Conservation (phyloP, 2,329 filamentous ascomycete genomes). For the Ophioceras dolichostomum region DNA sequence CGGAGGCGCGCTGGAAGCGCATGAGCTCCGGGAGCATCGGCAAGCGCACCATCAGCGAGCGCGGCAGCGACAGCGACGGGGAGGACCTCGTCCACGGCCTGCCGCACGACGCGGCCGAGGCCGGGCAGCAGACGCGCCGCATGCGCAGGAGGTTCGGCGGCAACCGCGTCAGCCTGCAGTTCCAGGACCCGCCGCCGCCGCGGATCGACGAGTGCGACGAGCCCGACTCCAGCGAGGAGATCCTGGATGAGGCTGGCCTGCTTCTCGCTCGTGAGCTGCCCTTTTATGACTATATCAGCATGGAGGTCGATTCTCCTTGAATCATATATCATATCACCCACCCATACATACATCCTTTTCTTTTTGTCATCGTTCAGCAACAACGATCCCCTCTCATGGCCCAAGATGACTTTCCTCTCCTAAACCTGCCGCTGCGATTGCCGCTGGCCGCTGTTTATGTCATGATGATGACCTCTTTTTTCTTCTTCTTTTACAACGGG, state of each 20-base stretch:
- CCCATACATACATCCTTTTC: too few relatives aligned
- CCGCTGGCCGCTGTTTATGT: not conserved
- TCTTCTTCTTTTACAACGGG: conserved; percentile 1
- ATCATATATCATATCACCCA: not conserved
- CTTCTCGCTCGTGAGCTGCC: conserved; percentile 35
- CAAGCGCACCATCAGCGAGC: conserved; percentile 40
- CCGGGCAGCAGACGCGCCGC: conserved; percentile 16
- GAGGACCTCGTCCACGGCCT: conserved; percentile 21
- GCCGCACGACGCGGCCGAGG: conserved; percentile 19
- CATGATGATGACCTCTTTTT: not conserved
- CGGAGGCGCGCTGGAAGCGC: conserved; percentile 29
- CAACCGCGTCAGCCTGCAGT: conserved; percentile 33
- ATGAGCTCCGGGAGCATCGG: conserved; percentile 40
- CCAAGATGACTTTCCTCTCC: too few relatives aligned
- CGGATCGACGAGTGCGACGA: conserved; percentile 42
- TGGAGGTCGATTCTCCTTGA: conserved; percentile 33
- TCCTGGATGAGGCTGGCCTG: conserved; percentile 19
- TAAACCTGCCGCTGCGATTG: too few relatives aligned
- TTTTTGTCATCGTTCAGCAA: too few relatives aligned
- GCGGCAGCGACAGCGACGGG: conserved; percentile 34
- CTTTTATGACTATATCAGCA: conserved; percentile 38
- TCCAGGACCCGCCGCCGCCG: conserved; percentile 35
- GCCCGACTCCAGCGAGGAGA: conserved; percentile 33
- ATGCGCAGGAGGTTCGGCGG: conserved; percentile 31
- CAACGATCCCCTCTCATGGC: too few relatives aligned